Evolutionary conservation across 2,329 filamentous ascomycete genomes (phyloP), one percentile per base, ranked within the genome.

Genomic region (Tothia fuscella): DNA sequence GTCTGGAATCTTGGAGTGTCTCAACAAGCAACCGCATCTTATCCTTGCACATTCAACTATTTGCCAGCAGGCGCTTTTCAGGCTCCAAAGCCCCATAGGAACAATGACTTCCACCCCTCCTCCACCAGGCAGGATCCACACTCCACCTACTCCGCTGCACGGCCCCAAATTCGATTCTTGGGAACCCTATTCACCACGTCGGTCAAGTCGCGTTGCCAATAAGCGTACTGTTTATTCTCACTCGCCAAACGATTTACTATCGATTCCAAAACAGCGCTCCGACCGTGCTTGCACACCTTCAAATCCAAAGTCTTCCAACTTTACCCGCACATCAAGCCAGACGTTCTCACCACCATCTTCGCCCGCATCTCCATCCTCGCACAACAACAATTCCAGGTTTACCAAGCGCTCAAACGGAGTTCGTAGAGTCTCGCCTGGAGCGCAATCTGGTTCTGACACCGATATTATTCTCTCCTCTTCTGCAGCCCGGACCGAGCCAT

Each of bases 121-220:
- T 38, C 76, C 75, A 48, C 66, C 73, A 28, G 59, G 65, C 31
- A 62, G 64, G 48, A 62, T 82, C 47, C 75, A 67, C 56, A 83
- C 79, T 37, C 82, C 82, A 46, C 72, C 74, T 30, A 78, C 82
- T 42, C 82, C 82, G 36, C 72, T 72, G 45, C 72, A 77, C 54
- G 82, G 81, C 36, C 44, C 61, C 28, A 76, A 69, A 52, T 67
- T 70, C 49, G 82, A 88, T 60, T 63, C 68, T 48, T 87, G 79
- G 68, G 73, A 83, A 53, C 82, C 82, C 33, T 87, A 78, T 55
- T 76, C 78, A 46, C 78, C 80, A 42, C 74, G 80, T 57, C 80
- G 82, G 53, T 82, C 78, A 3, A 71, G 72, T 46, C 73, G 80
- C 49, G 70, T 83, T 50, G 74, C 74, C 43, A 67, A 68, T 31